Evolutionary conservation across 805 yeast genomes (phyloP).

Genomic region (Pichia deserticola): DNA sequence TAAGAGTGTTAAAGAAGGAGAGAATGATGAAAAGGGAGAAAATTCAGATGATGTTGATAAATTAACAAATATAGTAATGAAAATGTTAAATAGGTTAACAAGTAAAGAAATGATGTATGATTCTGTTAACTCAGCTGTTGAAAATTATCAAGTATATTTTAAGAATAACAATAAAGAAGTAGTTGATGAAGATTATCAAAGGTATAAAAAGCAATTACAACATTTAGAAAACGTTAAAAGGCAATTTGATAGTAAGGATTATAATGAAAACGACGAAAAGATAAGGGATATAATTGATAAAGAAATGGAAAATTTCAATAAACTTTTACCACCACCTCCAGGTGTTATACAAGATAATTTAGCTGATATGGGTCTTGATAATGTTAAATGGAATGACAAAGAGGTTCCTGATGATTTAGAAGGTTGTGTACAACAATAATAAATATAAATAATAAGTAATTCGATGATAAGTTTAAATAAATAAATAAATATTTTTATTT

Average conservation of each 20-base stretch:
- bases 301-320: slow-evolving; percentile 63
- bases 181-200: slow-evolving; percentile 30
- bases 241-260: slow-evolving; percentile 59
- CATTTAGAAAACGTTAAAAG: slow-evolving; percentile 54
- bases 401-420: slow-evolving; percentile 52
- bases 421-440: slow-evolving; percentile 40
- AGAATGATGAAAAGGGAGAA: slow-evolving; percentile 22
- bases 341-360: slow-evolving; percentile 48
- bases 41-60: slow-evolving; percentile 17
- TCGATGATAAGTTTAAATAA: not conserved
- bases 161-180: slow-evolving; percentile 34
- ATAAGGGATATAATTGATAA: slow-evolving; percentile 45
- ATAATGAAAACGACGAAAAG: slow-evolving; percentile 41
- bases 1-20: slow-evolving; percentile 17
- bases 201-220: slow-evolving; percentile 55
- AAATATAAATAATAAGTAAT: not conserved
- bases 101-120: slow-evolving; percentile 82
- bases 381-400: slow-evolving; percentile 30
- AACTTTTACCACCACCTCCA: slow-evolving; percentile 71
- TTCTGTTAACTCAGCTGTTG: slow-evolving; percentile 75
- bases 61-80: slow-evolving; percentile 52
- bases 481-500: not conserved
- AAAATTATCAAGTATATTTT: slow-evolving; percentile 69
- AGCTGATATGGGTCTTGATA: slow-evolving; percentile 34
- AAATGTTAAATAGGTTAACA: slow-evolving; percentile 74